Evolutionary conservation across 148 eudicot species (phyloP), one percentile per base, ranked within the genome.

Genomic region (Persicaria maculosa): DNA sequence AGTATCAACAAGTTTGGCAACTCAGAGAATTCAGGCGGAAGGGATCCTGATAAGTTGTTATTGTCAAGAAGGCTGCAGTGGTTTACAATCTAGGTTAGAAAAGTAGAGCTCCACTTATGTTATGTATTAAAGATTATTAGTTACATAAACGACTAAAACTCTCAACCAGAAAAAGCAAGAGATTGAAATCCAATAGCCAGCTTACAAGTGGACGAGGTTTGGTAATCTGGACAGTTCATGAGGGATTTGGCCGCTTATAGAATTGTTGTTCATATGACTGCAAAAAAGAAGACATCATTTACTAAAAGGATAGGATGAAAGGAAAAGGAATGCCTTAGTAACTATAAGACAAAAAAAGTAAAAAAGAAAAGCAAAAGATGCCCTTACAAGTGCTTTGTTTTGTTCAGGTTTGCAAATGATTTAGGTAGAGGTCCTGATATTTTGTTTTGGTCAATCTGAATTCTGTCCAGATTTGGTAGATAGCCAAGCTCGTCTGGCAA

Each of bases 201-300:
- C 98, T 91, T 80, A 93, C 98, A 93, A 50, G 87, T 93, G 98
- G 75, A 78, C 74, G 61, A 93, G 87, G 44, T 20, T 76, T 25
- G 90, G 80, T 68, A 93, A 72, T 53, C 79, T 85, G 45, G 89
- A 85, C 45, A 91, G 84, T 74, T 87, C 97, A 64, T 75, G 77
- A 76, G 98, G 98, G 79, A 93, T 81, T 77, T 84, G 88, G 72
- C 98, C 98, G 72, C 93, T 93, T 52, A 93, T 74, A 74, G 90
- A 89, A 76, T 93, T 93, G 77, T 93, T 87, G 86, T 93, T 93
- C 79, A 93, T 77, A 84, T 93, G 86, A 43, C 86, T 84, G 82
- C 80, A 79, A 47, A 70, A 9, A 44, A 43, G 17, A 9, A 54
- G 17, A 9, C 36, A 45, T 2, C 7, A 48, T 71, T 19, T 4